Percentiles rank a stretch among this genome's conserved stretches.
Conservation (phyloP, 139 green algal species). For the Monoraphidium neglectum region DNA sequence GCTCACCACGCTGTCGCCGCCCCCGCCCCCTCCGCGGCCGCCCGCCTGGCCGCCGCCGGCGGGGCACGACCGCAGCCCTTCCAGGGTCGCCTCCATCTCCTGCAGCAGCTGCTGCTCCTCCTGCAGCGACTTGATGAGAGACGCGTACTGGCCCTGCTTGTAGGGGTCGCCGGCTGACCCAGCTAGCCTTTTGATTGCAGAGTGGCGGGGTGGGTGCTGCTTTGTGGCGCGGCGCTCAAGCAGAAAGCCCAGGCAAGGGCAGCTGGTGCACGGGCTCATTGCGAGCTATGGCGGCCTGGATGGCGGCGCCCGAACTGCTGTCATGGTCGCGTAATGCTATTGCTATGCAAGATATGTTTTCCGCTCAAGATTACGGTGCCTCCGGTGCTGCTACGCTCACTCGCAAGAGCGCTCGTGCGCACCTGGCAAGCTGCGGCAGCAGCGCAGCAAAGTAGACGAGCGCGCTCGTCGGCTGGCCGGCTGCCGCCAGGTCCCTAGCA, state of each 20-base stretch:
- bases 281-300: conserved; percentile 1
- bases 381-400: neutral
- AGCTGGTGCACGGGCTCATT: neutral
- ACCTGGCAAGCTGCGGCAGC: conserved; percentile 29
- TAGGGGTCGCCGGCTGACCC: conserved; percentile 3
- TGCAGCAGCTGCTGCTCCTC: conserved; percentile 53
- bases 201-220: neutral
- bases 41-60: neutral
- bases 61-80: neutral
- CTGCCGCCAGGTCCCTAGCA: conserved; percentile 23
- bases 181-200: neutral
- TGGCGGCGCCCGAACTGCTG: neutral
- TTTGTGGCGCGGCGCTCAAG: too few relatives aligned
- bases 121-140: conserved; percentile 40
- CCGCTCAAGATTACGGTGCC: too few relatives aligned
- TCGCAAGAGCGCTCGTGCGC: neutral
- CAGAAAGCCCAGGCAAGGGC: neutral
- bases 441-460: conserved; percentile 39
- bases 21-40: too few relatives aligned
- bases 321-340: neutral
- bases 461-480: conserved; percentile 23
- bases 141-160: conserved; percentile 25
- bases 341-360: too few relatives aligned
- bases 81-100: conserved; percentile 42
- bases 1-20: too few relatives aligned